phyloP scores from a whole-genome alignment of 768 basidiomycete species.

The Tulasnella sp. region DNA sequence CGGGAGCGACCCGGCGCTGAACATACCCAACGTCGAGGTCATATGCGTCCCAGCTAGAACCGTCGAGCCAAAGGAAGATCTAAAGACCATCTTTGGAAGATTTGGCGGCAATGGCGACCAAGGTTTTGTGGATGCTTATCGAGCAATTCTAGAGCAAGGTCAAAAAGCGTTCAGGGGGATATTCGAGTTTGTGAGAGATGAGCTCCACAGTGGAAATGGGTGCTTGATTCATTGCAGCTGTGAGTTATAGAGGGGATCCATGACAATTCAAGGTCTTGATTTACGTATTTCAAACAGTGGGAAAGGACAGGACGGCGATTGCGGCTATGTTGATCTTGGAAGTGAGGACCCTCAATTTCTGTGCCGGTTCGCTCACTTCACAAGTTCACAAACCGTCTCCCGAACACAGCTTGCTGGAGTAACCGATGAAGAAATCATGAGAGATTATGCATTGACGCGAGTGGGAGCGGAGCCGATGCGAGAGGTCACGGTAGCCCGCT shows the following conservation, averaged over 20 bases:
- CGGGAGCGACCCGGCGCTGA: slow-evolving; percentile 53
- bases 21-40: slow-evolving; percentile 56
- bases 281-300: slow-evolving; percentile 54
- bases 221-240: slow-evolving; percentile 76
- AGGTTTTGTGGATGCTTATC: slow-evolving; percentile 68
- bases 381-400: not conserved
- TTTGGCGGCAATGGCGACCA: not conserved
- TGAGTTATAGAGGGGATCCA: slow-evolving; percentile 31
- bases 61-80: slow-evolving; percentile 2
- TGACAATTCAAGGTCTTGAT: too few species aligned
- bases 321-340: slow-evolving; percentile 22
- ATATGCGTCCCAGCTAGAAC: not conserved
- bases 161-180: slow-evolving; percentile 65
- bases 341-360: slow-evolving; percentile 11
- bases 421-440: slow-evolving; percentile 57
- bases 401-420: slow-evolving; percentile 64
- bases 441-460: slow-evolving; percentile 74
- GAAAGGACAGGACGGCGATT: slow-evolving; percentile 70
- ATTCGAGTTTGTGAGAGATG: slow-evolving; percentile 68
- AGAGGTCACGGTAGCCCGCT: slow-evolving; percentile 55
- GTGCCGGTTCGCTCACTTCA: not conserved
- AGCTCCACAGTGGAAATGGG: slow-evolving; percentile 50
- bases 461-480: slow-evolving; percentile 79
- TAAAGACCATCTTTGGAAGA: not conserved
- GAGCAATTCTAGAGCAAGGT: slow-evolving; percentile 51